Evolutionary conservation across 2,329 filamentous ascomycete species (phyloP).

Genomic region (Pezicula neosporulosa): DNA sequence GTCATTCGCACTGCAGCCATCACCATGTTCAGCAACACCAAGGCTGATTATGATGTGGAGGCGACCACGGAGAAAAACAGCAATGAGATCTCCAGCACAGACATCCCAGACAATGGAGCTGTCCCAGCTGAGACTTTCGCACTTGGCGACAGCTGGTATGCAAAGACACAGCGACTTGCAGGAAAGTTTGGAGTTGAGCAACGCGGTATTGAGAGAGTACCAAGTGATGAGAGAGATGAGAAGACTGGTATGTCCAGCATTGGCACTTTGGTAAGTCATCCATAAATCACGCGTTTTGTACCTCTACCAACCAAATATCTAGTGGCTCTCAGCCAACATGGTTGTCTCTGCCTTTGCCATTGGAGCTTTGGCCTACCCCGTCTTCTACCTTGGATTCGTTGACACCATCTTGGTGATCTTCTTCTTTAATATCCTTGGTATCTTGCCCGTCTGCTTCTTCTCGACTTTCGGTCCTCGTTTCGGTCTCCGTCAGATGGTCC

Average conservation of each 20-base stretch:
- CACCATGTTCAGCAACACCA: conserved; percentile 9
- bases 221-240: conserved; percentile 64
- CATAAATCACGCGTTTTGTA: not conserved
- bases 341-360: conserved; percentile 74
- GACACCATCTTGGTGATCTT: conserved; percentile 70
- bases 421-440: conserved; percentile 74
- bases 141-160: conserved; percentile 51
- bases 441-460: conserved; percentile 71
- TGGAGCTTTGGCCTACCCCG: conserved; percentile 63
- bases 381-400: conserved; percentile 69
- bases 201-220: conserved; percentile 72
- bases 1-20: not conserved
- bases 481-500: conserved; percentile 75
- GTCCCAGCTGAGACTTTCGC: conserved; percentile 57
- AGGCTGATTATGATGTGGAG: conserved; percentile 22
- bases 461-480: conserved; percentile 73
- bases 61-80: conserved; percentile 14
- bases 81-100: conserved; percentile 6
- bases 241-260: conserved; percentile 59
- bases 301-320: conserved; percentile 1
- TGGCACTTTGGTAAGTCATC: conserved; percentile 61
- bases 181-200: conserved; percentile 67
- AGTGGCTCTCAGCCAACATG: conserved; percentile 80
- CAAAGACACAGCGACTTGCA: conserved; percentile 58
- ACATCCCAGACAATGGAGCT: conserved; percentile 27